phyloP scores from a whole-genome alignment of 179 eudicot genomes.

The Beta macrorhiza region DNA sequence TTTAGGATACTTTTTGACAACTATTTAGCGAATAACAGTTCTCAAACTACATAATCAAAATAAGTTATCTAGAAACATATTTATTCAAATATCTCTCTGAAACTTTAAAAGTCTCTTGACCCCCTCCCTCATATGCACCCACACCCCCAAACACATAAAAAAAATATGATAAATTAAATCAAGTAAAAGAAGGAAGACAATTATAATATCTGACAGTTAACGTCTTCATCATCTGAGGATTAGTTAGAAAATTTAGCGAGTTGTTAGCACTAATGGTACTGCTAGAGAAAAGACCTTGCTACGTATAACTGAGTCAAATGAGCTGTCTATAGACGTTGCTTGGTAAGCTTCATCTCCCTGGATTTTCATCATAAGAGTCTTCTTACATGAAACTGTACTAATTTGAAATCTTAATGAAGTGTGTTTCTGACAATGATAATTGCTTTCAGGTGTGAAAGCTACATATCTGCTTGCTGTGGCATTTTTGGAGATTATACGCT shows the following conservation, averaged over 20 bases:
- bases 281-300: not conserved
- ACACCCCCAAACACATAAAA: no score
- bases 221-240: not conserved
- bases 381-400: slow-evolving; percentile 8
- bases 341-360: not conserved
- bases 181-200: not conserved
- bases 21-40: not conserved
- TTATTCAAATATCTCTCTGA: not conserved
- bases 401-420: not conserved
- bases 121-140: not conserved
- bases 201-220: not conserved
- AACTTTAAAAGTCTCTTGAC: not conserved
- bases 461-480: slow-evolving; percentile 98
- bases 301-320: not conserved
- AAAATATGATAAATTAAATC: no score
- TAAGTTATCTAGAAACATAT: not conserved
- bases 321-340: not conserved
- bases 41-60: not conserved
- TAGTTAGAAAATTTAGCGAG: not conserved
- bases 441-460: slow-evolving; percentile 86
- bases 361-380: slow-evolving; percentile 6
- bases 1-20: slow-evolving; percentile 15
- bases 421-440: slow-evolving; percentile 18
- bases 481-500: slow-evolving; percentile 89
- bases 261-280: not conserved